Evolutionary conservation across 2,329 filamentous ascomycete species (phyloP), one percentile per base, ranked within the genome.

Genomic region (Ustulina deusta): DNA sequence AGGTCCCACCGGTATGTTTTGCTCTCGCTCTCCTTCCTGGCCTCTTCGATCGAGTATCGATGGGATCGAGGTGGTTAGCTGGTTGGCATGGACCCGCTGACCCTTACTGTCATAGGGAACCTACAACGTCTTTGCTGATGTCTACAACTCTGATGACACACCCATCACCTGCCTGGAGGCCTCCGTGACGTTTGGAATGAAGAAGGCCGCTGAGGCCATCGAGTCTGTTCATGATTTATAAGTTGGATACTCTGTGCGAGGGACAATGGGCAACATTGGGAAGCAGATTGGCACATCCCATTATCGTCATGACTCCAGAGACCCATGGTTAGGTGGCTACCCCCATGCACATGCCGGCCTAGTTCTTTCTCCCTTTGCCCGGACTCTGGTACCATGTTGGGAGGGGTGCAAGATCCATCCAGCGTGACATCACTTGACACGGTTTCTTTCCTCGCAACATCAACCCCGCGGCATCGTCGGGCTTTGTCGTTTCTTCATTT

Each of bases 81-180:
- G 63, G 49, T 34, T 51, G 34, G 52, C 40, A 29, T 52, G 17
- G 4, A 40, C 10, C 57, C 5, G 27, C 52, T 54, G 22, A 57
- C 22, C 4, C 11, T 63, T n/a, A 22, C 13, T 36, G 58, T 44
- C 54, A 48, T 71, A 96, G 93, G 96, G 94, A 78, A 94, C 89
- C 77, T 99, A 97, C 86, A 92, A 87, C 20, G 96, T 99, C 40
- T 82, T 90, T 44, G 96, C 95, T 48, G 93, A 98, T 78, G 95
- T 97, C 56, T 91, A 89, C 81, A 93, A 88, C 73, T 85, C 84
- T 68, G 90, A 97, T 59, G 85, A 87, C 65, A 84, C 90, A 71
- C 90, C 89, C 77, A 91, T 99, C 71, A 97, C 94, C 68, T 99
- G 96, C 82, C 85, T 99, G 77, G 90, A 91, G 63, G 94, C 94